phyloP scores from a whole-genome alignment of 2,329 filamentous ascomycete species.

The Camillea tinctor region DNA sequence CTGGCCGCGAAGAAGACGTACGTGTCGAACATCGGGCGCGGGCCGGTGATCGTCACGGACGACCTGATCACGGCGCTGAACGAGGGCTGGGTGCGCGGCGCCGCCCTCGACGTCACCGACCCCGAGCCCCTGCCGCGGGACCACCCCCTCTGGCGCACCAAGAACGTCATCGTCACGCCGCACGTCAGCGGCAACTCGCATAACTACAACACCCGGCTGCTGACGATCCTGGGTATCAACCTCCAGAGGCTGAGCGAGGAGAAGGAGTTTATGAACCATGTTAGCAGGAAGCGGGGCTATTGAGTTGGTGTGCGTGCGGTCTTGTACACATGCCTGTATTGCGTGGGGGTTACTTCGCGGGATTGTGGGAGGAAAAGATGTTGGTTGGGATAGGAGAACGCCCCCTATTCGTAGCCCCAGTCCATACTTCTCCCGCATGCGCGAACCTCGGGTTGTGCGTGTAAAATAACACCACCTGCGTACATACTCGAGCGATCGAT shows the following conservation, averaged over 20 bases:
- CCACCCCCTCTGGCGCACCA: conserved; percentile 61
- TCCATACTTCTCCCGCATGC: too few relatives aligned
- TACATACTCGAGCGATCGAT: too few relatives aligned
- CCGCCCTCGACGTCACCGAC: conserved; percentile 68
- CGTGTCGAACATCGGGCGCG: conserved; percentile 64
- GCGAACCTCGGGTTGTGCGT: too few relatives aligned
- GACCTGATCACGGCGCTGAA: conserved; percentile 56
- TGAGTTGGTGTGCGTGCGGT: conserved; percentile 14
- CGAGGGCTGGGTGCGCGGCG: conserved; percentile 44
- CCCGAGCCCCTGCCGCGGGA: conserved; percentile 64
- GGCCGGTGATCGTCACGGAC: conserved; percentile 35
- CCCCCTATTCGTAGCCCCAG: too few relatives aligned
- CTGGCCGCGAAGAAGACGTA: conserved; percentile 44
- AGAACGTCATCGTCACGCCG: conserved; percentile 56
- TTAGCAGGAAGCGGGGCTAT: conserved; percentile 32
- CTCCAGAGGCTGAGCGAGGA: conserved; percentile 28
- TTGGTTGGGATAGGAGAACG: too few relatives aligned
- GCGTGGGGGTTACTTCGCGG: too few relatives aligned
- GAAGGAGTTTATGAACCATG: conserved; percentile 30
- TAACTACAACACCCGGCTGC: conserved; percentile 25
- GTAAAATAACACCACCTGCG: too few relatives aligned
- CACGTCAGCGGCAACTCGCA: conserved; percentile 32
- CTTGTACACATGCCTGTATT: not conserved
- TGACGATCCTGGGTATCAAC: conserved; percentile 29
- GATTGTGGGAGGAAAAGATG: too few relatives aligned